Conservation (phyloP, 306 rosid species). For the Amphicarpaea edgeworthii region DNA sequence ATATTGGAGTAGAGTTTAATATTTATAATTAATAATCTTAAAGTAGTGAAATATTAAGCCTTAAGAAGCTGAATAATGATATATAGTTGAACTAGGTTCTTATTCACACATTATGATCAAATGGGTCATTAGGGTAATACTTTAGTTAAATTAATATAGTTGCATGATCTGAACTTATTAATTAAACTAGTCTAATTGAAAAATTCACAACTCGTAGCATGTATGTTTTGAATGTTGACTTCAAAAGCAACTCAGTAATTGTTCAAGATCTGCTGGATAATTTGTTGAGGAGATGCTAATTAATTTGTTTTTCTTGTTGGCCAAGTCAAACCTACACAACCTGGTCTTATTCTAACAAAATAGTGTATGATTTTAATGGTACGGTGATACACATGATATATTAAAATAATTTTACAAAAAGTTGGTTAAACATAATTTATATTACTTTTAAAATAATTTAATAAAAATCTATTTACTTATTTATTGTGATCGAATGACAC, state of each 20-base stretch:
- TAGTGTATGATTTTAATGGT: too few relatives aligned
- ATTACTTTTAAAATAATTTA: too few relatives aligned
- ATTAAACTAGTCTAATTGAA: not conserved
- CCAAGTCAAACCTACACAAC: not conserved
- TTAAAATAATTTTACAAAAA: too few relatives aligned
- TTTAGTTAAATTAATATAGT: not conserved
- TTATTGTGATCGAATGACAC: too few relatives aligned
- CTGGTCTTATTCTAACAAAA: not conserved
- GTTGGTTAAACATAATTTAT: too few relatives aligned
- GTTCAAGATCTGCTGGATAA: not conserved
- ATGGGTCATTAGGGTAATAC: not conserved
- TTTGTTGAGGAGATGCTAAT: not conserved
- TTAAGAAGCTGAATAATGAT: too few relatives aligned
- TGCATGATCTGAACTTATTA: not conserved
- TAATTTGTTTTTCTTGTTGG: not conserved
- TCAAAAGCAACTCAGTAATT: slow-evolving; percentile 9
- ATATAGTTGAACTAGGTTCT: not conserved
- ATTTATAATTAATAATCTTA: not conserved
- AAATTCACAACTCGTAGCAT: not conserved
- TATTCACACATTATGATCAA: not conserved
- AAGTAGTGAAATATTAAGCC: not conserved
- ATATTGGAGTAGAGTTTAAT: not conserved
- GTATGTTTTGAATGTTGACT: not conserved
- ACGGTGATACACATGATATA: too few relatives aligned
- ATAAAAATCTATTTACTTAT: too few relatives aligned